Evolutionary conservation across 2,329 filamentous ascomycete species (phyloP).

Genomic region (Pseudogymnoascus sp.): DNA sequence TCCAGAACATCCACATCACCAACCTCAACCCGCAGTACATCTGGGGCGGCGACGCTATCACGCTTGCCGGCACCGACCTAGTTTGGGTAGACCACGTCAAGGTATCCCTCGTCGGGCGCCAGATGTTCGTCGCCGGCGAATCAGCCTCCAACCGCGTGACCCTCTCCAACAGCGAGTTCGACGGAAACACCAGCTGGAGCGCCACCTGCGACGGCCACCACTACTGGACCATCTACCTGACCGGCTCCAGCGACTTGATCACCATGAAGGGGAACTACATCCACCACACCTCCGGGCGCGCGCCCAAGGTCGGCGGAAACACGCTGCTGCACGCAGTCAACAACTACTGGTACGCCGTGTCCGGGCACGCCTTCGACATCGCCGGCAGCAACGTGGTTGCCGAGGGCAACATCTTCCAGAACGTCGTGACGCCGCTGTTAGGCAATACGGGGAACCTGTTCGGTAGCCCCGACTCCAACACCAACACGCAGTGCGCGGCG

Average conservation of each 20-base stretch:
- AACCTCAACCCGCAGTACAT: constrained; percentile 49
- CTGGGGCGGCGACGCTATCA: constrained; percentile 44
- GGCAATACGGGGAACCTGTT: constrained; percentile 12
- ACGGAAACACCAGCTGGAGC: constrained; percentile 47
- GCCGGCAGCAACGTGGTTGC: constrained; percentile 41
- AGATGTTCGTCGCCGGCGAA: constrained; percentile 53
- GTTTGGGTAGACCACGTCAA: constrained; percentile 43
- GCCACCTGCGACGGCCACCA: constrained; percentile 51
- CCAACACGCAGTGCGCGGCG: constrained; percentile 15
- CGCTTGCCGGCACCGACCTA: constrained; percentile 24
- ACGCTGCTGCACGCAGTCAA: constrained; percentile 52
- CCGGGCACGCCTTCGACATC: constrained; percentile 51
- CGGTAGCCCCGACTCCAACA: constrained; percentile 16
- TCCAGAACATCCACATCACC: constrained; percentile 43
- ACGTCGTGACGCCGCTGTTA: constrained; percentile 30
- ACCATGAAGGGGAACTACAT: constrained; percentile 56
- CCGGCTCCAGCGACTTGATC: constrained; percentile 47
- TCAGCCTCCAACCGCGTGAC: constrained; percentile 47
- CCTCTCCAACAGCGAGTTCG: constrained; percentile 53
- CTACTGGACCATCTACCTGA: constrained; percentile 54
- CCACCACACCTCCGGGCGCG: constrained; percentile 49
- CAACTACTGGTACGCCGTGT: constrained; percentile 52
- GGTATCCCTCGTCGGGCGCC: constrained; percentile 50
- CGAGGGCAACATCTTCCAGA: constrained; percentile 53
- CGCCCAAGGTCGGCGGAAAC: constrained; percentile 49